A percentile compares a stretch with the other conserved stretches of the same genome.
phyloP scores from a whole-genome alignment of 768 basidiomycete genomes.

The Hemileccinum impolitum region DNA sequence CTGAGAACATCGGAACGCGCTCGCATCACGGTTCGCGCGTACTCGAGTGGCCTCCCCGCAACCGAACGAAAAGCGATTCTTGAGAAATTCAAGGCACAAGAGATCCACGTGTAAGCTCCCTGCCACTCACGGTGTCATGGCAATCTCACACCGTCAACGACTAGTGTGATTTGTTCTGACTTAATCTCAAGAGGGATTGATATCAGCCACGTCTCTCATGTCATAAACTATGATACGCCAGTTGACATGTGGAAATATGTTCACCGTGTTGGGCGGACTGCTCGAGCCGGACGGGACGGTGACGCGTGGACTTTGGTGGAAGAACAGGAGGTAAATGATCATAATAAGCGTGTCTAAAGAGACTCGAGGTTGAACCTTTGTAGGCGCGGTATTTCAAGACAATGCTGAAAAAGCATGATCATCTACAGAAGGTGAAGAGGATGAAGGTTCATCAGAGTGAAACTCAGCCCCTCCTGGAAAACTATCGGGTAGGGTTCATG shows the following conservation, averaged over 20 bases:
- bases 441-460: slow-evolving; percentile 62
- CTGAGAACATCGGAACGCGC: slow-evolving; percentile 28
- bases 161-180: slow-evolving; percentile 92
- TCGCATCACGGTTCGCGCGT: slow-evolving; percentile 56
- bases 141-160: slow-evolving; percentile 5
- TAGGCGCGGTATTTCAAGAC: slow-evolving; percentile 87
- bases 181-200: slow-evolving; percentile 95
- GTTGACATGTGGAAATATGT: slow-evolving; percentile 99
- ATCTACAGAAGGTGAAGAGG: slow-evolving; percentile 66
- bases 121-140: not conserved
- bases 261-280: slow-evolving; percentile 94
- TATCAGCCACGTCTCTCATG: slow-evolving; percentile 87
- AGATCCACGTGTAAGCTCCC: slow-evolving; percentile 73
- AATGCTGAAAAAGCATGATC: slow-evolving; percentile 71
- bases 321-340: slow-evolving; percentile 71
- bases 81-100: slow-evolving; percentile 74
- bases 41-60: slow-evolving; percentile 80
- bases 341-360: not conserved
- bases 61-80: slow-evolving; percentile 74
- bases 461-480: slow-evolving; percentile 47
- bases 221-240: slow-evolving; percentile 93
- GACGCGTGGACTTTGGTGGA: slow-evolving; percentile 95
- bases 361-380: slow-evolving; percentile 1
- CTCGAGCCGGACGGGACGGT: slow-evolving; percentile 84
- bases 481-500: slow-evolving; percentile 62